These are phyloP conservation scores for Wickerhamiella qilinensis DNA, from an alignment of 805 yeast genomes.

Conservation along the genomic window DNA sequence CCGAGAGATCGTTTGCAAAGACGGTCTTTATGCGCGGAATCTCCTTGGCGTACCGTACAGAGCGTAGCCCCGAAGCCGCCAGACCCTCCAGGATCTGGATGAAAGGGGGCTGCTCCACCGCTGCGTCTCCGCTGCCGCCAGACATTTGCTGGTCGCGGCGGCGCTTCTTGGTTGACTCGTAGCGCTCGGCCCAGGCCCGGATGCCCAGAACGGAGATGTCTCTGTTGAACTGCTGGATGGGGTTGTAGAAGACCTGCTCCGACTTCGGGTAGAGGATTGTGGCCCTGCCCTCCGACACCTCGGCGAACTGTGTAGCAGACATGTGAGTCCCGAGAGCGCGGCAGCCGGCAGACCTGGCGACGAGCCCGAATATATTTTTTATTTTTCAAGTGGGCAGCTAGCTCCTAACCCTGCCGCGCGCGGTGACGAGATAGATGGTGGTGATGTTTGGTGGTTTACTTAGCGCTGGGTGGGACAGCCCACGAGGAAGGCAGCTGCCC, in stretches of 20 bases:
- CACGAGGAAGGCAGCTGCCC: too few species aligned
- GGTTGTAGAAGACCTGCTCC: slow-evolving; percentile 82
- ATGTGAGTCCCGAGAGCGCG: too few species aligned
- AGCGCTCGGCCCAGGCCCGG: slow-evolving; percentile 66
- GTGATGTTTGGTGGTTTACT: too few species aligned
- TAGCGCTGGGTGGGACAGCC: too few species aligned
- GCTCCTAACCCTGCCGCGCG: too few species aligned
- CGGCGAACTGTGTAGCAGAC: not conserved
- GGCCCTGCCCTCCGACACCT: slow-evolving; percentile 62
- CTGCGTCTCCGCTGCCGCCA: too few species aligned
- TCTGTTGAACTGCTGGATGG: slow-evolving; percentile 91
- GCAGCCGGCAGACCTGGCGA: too few species aligned
- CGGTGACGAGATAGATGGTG: too few species aligned
- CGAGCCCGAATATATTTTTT: too few species aligned
- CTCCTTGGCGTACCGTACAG: slow-evolving; percentile 85
- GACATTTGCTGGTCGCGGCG: slow-evolving; percentile 8
- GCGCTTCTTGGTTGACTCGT: slow-evolving; percentile 18
- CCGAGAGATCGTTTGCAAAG: slow-evolving; percentile 78
- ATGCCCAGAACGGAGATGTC: slow-evolving; percentile 77
- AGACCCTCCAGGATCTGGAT: slow-evolving; percentile 74
- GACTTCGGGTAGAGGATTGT: slow-evolving; percentile 66
- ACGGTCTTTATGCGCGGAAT: slow-evolving; percentile 58
- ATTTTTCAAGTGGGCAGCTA: too few species aligned
- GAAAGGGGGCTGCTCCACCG: slow-evolving; percentile 24
- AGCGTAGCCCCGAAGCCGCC: slow-evolving; percentile 89